phyloP scores from a whole-genome alignment of 2,329 filamentous ascomycete genomes.

The Exophiala phaeomuriformis region DNA sequence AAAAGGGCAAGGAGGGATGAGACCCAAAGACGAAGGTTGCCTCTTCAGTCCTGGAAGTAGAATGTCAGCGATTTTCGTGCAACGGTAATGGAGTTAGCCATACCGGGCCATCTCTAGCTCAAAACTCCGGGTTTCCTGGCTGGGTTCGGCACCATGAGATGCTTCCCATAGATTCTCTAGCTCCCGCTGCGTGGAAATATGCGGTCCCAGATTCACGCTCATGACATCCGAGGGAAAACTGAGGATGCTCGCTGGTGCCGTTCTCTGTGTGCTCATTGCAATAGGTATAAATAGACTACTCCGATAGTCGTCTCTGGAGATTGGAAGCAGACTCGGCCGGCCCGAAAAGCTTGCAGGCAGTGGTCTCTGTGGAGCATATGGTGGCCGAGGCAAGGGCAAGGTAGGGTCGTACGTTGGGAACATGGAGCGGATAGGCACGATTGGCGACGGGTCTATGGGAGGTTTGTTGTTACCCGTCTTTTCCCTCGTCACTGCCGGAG shows the following conservation, averaged over 20 bases:
- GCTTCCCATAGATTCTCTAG: constrained; percentile 40
- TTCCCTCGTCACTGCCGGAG: not conserved
- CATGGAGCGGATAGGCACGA: constrained; percentile 39
- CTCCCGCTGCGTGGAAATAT: constrained; percentile 37
- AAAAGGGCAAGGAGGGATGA: constrained; percentile 37
- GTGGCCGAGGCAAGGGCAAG: constrained; percentile 33
- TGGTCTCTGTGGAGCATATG: constrained; percentile 31
- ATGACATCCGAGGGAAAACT: constrained; percentile 36
- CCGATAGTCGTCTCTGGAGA: constrained; percentile 26
- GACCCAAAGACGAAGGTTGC: constrained; percentile 41
- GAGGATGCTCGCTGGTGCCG: constrained; percentile 38
- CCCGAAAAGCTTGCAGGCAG: constrained; percentile 15
- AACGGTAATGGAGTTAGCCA: constrained; percentile 4
- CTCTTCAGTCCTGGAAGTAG: constrained; percentile 32
- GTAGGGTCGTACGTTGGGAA: constrained; percentile 40
- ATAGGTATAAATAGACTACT: constrained; percentile 32
- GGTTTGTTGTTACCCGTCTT: constrained; percentile 1
- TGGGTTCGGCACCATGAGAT: constrained; percentile 39
- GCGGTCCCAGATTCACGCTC: constrained; percentile 30
- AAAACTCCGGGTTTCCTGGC: constrained; percentile 32
- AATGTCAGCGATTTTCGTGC: constrained; percentile 18
- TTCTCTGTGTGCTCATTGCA: constrained; percentile 35
- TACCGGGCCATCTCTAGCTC: constrained; percentile 39
- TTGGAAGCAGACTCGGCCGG: constrained; percentile 4
- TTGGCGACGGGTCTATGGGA: constrained; percentile 28